Conservation (phyloP, 163 green algal genomes). For the Trebouxia gelatinosa region DNA sequence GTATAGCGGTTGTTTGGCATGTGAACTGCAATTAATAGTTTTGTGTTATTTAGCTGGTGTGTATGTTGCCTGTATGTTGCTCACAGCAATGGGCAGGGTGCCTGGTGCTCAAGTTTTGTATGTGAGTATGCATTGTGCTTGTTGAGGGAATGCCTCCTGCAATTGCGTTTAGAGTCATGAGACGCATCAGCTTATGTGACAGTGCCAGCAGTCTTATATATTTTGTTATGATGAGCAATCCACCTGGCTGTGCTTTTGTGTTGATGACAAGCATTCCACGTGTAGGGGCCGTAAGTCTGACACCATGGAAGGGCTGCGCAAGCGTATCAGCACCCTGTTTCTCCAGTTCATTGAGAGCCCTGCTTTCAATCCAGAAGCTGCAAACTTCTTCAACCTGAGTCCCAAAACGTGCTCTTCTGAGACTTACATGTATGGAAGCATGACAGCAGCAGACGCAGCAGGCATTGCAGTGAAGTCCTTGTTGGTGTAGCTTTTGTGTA, state of each 20-base stretch:
- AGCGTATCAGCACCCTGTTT: slow-evolving; percentile 70
- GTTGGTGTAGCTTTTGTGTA: background rate
- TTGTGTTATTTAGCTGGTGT: too few relatives aligned
- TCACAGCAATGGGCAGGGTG: too few relatives aligned
- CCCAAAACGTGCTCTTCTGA: slow-evolving; percentile 15
- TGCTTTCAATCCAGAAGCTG: slow-evolving; percentile 66
- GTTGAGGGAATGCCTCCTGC: background rate
- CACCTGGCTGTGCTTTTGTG: background rate
- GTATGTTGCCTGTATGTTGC: too few relatives aligned
- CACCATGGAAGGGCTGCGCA: slow-evolving; percentile 73
- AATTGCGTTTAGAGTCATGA: too few relatives aligned
- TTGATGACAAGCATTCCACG: too few relatives aligned
- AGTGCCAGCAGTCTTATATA: background rate
- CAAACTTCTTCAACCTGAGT: slow-evolving; percentile 16
- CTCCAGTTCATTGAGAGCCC: slow-evolving; percentile 79
- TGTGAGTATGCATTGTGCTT: too few relatives aligned
- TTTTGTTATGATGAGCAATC: background rate
- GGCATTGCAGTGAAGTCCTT: slow-evolving; percentile 1
- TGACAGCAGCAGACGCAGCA: slow-evolving; percentile 7
- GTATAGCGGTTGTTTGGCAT: too few relatives aligned
- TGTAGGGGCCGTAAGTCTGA: slow-evolving; percentile 63
- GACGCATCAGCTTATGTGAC: background rate
- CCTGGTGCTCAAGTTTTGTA: too few relatives aligned
- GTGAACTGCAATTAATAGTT: too few relatives aligned
- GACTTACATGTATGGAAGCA: background rate